These are phyloP conservation scores for Fomitopsis serialis DNA, from an alignment of 768 basidiomycete species.

Conservation along the genomic window DNA sequence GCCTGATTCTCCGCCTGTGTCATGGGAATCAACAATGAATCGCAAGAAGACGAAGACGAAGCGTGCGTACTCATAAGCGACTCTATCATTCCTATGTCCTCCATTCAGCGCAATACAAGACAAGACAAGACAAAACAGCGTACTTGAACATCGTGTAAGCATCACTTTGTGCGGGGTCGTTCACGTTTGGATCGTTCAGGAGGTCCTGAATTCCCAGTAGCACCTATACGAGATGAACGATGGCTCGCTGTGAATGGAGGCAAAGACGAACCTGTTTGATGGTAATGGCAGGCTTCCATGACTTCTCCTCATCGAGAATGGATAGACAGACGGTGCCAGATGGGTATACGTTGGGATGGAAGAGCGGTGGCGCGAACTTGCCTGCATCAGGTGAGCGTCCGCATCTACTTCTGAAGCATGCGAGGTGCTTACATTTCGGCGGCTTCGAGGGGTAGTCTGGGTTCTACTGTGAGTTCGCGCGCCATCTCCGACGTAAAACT, in stretches of 20 bases:
- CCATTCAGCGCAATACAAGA: background rate
- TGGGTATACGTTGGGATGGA: conserved; percentile 98
- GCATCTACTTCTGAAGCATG: background rate
- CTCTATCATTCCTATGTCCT: conserved; percentile 78
- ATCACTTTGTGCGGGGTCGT: conserved; percentile 96
- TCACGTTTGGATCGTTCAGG: conserved; percentile 91
- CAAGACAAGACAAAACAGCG: conserved; percentile 25
- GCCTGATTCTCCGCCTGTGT: conserved; percentile 71
- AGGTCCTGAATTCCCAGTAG: conserved; percentile 94
- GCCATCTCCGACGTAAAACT: conserved; percentile 11
- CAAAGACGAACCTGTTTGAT: conserved; percentile 79
- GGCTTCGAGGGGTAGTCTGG: conserved; percentile 93
- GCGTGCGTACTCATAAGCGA: conserved; percentile 81
- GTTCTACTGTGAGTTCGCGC: conserved; percentile 12
- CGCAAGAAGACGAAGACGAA: background rate
- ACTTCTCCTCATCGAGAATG: conserved; percentile 97
- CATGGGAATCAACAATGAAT: background rate
- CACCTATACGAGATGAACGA: conserved; percentile 48
- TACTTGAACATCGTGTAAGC: conserved; percentile 99
- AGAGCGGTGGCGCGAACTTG: conserved; percentile 93
- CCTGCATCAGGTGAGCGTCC: conserved; percentile 42
- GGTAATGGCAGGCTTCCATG: conserved; percentile 98
- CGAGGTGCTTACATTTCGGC: conserved; percentile 71
- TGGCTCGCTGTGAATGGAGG: background rate
- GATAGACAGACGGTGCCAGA: conserved; percentile 98